A percentile compares a stretch with the other conserved stretches of the same genome.
Conservation (phyloP, 768 basidiomycete genomes). For the Lanmaoa rubissima region DNA sequence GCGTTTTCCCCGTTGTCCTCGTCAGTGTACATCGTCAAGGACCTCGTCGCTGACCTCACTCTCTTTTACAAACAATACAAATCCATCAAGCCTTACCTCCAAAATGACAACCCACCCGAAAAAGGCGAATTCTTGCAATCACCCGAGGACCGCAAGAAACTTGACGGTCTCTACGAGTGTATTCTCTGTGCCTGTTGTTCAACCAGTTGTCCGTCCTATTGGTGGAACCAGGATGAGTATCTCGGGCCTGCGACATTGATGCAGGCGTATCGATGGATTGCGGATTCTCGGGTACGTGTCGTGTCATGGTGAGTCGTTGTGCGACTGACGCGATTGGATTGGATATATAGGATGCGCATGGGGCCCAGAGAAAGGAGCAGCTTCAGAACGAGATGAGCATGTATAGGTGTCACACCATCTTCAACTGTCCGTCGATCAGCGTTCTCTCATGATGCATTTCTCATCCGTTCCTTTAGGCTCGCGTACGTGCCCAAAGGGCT, state of each 20-base stretch:
- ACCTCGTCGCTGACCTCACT: constrained; percentile 90
- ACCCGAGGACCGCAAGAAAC: constrained; percentile 87
- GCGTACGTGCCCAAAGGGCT: constrained; percentile 95
- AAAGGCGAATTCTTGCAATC: constrained; percentile 88
- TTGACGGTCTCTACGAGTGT: constrained; percentile 97
- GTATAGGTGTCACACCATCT: constrained; percentile 98
- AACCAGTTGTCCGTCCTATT: constrained; percentile 95
- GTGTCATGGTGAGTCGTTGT: not conserved
- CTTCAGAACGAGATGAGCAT: constrained; percentile 95
- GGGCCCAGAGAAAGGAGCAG: constrained; percentile 80
- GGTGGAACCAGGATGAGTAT: constrained; percentile 99
- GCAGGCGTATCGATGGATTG: constrained; percentile 98
- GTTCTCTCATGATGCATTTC: not conserved
- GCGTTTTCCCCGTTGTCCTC: not conserved
- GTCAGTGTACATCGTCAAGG: constrained; percentile 97
- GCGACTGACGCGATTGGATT: not conserved
- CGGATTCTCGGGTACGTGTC: constrained; percentile 80
- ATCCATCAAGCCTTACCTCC: constrained; percentile 94
- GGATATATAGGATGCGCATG: constrained; percentile 62
- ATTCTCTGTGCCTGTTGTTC: constrained; percentile 98
- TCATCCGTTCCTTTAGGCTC: constrained; percentile 48
- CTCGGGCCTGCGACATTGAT: constrained; percentile 95
- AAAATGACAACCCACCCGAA: constrained; percentile 89
- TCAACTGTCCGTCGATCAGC: constrained; percentile 69
- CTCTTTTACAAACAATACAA: constrained; percentile 99